A percentile compares a stretch with the other conserved stretches of the same genome.
Evolutionary conservation across 441 rosid species (phyloP).

Genomic region (Arabidopsis hybrid): DNA sequence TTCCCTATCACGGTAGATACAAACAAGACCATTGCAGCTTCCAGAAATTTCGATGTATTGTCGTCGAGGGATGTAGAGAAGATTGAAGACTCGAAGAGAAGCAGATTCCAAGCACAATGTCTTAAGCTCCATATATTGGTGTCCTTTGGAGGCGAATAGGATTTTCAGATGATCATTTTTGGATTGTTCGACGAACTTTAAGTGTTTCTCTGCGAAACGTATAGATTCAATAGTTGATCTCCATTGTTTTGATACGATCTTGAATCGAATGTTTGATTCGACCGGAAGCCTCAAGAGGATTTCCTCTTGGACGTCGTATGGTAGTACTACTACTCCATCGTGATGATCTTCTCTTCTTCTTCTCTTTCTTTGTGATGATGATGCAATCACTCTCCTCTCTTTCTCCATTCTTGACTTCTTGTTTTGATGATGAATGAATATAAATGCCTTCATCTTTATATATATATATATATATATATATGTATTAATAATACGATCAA

Average conservation of each 20-base stretch:
- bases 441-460: background rate
- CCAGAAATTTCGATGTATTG: background rate
- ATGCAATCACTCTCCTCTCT: background rate
- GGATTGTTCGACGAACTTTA: constrained; percentile 8
- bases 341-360: background rate
- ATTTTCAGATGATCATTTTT: background rate
- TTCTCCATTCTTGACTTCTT: background rate
- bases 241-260: constrained; percentile 25
- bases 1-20: background rate
- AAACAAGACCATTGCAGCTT: constrained; percentile 28
- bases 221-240: background rate
- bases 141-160: background rate
- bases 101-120: background rate
- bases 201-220: constrained; percentile 27
- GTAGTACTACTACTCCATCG: background rate
- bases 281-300: constrained; percentile 22
- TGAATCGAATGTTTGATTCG: constrained; percentile 19
- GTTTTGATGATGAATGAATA: background rate
- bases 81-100: background rate
- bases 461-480: too few relatives aligned
- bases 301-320: constrained; percentile 9
- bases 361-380: background rate
- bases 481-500: too few relatives aligned
- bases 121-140: background rate
- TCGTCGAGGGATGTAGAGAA: constrained; percentile 17